A percentile compares a stretch with the other conserved stretches of the same genome.
Evolutionary conservation across 305 asterid species (phyloP).

Genomic region (Salvia sclarea): DNA sequence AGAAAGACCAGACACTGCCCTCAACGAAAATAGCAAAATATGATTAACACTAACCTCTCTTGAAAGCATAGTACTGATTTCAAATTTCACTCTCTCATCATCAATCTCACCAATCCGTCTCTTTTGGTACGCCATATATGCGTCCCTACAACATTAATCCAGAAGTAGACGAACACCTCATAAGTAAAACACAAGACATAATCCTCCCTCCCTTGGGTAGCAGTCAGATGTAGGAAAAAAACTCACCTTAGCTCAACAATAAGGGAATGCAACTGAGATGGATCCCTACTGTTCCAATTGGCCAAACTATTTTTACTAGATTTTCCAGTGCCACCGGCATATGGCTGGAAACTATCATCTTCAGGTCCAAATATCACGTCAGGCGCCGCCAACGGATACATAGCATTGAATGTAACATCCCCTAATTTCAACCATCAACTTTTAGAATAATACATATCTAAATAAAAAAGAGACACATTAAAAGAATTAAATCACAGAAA

Average conservation of each 20-base stretch:
- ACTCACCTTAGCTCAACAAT: constrained; percentile 71
- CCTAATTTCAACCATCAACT: constrained; percentile 46
- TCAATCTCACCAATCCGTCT: constrained; percentile 71
- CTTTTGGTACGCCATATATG: constrained; percentile 68
- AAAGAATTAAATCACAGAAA: not conserved
- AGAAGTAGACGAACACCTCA: constrained; percentile 13
- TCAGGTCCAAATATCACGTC: constrained; percentile 82
- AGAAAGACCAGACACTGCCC: not conserved
- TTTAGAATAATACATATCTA: too few relatives aligned
- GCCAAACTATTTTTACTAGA: constrained; percentile 50
- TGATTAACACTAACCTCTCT: constrained; percentile 93
- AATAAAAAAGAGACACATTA: not conserved
- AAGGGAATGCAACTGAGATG: constrained; percentile 60
- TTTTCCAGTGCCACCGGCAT: constrained; percentile 36
- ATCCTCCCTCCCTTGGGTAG: not conserved
- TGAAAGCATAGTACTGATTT: constrained; percentile 73
- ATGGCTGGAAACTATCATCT: constrained; percentile 71
- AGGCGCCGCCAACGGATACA: constrained; percentile 79
- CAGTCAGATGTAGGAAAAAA: constrained; percentile 4
- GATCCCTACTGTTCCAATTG: constrained; percentile 81
- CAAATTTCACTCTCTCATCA: constrained; percentile 83
- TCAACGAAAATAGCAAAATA: too few relatives aligned
- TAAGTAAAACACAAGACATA: constrained; percentile 10
- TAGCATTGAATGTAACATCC: constrained; percentile 79
- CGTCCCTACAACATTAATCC: constrained; percentile 48